Evolutionary conservation across 2,329 filamentous ascomycete species (phyloP), one percentile per base, ranked within the genome.

Genomic region (Fusarium vanettenii): DNA sequence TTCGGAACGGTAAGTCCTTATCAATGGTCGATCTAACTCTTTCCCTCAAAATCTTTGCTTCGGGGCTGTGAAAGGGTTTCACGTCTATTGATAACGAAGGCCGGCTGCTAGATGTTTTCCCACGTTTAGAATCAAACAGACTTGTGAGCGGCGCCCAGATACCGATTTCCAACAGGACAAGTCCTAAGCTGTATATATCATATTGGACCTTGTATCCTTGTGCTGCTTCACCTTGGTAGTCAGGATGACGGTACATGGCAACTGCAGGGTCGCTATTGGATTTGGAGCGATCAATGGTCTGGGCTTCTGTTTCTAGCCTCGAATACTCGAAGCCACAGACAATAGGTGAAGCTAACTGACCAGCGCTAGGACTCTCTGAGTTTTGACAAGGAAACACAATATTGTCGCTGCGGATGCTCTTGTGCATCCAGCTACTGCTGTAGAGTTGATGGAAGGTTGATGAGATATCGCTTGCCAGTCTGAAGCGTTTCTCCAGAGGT

Each of bases 341-440:
- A 2, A 37, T 25, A 8, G 62, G 37, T 2, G 37, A 56, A 22
- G 11, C 14, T 13, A 64, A n/a, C 27, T 33, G 61, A 33, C 20
- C 11, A 0, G 27, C 14, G 10, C 25, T 14, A 6, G 25, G 2
- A 6, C 11, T 10, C 5, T 6, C 27, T 20, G n/a, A 9, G 8
- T 11, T 22, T 27, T 9, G 7, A 11, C 8, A 25, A 4, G 29
- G 16, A 59, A 64, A 59, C 2, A 64, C 14, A 45, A 64, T 59
- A 7, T 48, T 64, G 18, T 64, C 37, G 29, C 62, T 64, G 0
- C 62, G 50, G 5, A 64, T 59, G 9, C 50, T 59, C 29, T 64
- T 64, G 27, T 64, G 62, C 62, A 64, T 59, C 62, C 62, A 64
- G 8, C 35, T 59, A 31, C 62, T 64, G 20, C 62, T 64, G 20